Evolutionary conservation across 306 rosid species (phyloP).

Genomic region (Argentina anserina): DNA sequence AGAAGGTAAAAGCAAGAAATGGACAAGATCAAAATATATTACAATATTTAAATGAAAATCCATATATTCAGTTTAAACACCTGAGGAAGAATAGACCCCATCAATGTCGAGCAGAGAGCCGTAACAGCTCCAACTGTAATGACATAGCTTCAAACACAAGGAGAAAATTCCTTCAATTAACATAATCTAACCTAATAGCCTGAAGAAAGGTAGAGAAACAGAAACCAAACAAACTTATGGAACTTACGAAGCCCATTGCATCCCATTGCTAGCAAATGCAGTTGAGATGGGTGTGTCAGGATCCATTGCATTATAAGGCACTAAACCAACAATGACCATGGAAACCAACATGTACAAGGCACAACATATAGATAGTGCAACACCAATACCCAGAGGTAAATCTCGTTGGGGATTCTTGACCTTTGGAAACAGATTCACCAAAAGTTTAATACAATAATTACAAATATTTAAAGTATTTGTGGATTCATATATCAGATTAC

Average conservation of each 20-base stretch:
- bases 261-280: slow-evolving; percentile 74
- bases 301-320: slow-evolving; percentile 80
- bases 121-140: slow-evolving; percentile 81
- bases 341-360: slow-evolving; percentile 83
- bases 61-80: slow-evolving; percentile 30
- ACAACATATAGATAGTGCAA: slow-evolving; percentile 76
- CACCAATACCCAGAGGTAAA: slow-evolving; percentile 78
- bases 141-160: slow-evolving; percentile 60
- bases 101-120: slow-evolving; percentile 76
- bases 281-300: slow-evolving; percentile 93
- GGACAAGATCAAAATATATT: background rate
- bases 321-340: slow-evolving; percentile 78
- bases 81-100: slow-evolving; percentile 97
- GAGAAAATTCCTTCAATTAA: slow-evolving; percentile 14
- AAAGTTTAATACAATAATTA: slow-evolving; percentile 15
- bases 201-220: background rate
- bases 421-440: slow-evolving; percentile 35
- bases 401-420: slow-evolving; percentile 93
- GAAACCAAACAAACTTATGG: slow-evolving; percentile 13
- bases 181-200: slow-evolving; percentile 4
- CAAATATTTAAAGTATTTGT: background rate
- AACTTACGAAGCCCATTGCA: slow-evolving; percentile 95
- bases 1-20: background rate
- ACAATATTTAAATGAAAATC: background rate
- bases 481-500: background rate